phyloP scores from a whole-genome alignment of 306 rosid species.

The Cucumis melo region DNA sequence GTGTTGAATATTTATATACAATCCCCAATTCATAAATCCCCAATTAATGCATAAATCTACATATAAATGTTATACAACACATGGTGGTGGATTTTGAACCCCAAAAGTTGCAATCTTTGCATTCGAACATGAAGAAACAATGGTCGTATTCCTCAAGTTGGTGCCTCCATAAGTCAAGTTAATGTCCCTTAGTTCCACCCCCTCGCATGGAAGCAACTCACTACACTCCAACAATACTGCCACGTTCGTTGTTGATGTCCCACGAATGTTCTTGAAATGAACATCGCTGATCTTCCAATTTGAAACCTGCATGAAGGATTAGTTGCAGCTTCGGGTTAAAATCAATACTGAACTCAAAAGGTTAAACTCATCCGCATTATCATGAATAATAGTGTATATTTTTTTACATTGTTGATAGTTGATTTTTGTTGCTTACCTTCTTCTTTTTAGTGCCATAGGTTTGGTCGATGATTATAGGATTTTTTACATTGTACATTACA shows the following conservation, averaged over 20 bases:
- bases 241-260: constrained; percentile 28
- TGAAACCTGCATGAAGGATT: constrained; percentile 10
- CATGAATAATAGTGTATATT: background rate
- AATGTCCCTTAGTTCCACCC: constrained; percentile 27
- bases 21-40: too few relatives aligned
- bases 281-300: constrained; percentile 42
- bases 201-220: constrained; percentile 24
- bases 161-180: constrained; percentile 18
- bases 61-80: background rate
- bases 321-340: background rate
- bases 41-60: too few relatives aligned
- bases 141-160: background rate
- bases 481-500: constrained; percentile 26
- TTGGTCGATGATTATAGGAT: constrained; percentile 57
- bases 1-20: too few relatives aligned
- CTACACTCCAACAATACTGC: constrained; percentile 48
- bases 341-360: background rate
- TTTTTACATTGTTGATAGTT: too few relatives aligned
- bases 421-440: background rate
- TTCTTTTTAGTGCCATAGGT: constrained; percentile 21
- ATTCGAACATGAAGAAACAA: constrained; percentile 27
- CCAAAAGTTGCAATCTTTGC: constrained; percentile 32
- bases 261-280: constrained; percentile 46
- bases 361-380: background rate
- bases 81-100: constrained; percentile 27